Evolutionary conservation across 129 eudicot species (phyloP).

Genomic region (Lonicera japonica): DNA sequence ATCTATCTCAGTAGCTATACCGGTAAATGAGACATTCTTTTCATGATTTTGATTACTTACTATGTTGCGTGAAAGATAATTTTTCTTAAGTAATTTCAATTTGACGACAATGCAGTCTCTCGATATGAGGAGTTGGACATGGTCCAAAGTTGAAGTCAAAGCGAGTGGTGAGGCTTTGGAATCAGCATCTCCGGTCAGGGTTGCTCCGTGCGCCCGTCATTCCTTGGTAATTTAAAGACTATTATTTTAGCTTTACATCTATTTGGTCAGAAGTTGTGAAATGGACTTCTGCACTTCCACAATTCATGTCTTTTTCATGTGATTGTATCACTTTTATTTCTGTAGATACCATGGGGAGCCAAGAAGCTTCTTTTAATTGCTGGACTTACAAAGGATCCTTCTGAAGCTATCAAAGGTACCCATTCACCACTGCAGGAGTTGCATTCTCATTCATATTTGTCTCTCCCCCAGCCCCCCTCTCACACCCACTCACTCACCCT

Average conservation of each 20-base stretch:
- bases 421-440: too few relatives aligned
- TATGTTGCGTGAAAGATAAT: too few relatives aligned
- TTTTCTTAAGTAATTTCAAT: too few relatives aligned
- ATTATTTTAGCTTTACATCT: too few relatives aligned
- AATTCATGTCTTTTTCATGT: slow-evolving; percentile 2
- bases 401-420: slow-evolving; percentile 81
- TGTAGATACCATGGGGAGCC: slow-evolving; percentile 91
- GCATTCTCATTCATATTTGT: slow-evolving; percentile 18
- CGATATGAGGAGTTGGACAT: slow-evolving; percentile 80
- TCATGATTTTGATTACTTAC: too few relatives aligned
- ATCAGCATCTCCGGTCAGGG: slow-evolving; percentile 27
- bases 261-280: too few relatives aligned
- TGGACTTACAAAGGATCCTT: slow-evolving; percentile 94
- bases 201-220: slow-evolving; percentile 86
- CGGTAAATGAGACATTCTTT: too few relatives aligned
- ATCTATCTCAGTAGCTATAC: too few relatives aligned
- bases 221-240: slow-evolving; percentile 48
- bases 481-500: slow-evolving; percentile 3
- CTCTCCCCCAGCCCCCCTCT: too few relatives aligned
- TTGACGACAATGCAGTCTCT: slow-evolving; percentile 63
- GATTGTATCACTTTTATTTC: slow-evolving; percentile 12
- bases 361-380: slow-evolving; percentile 90
- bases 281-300: slow-evolving; percentile 2
- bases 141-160: slow-evolving; percentile 88
- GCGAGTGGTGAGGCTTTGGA: too few relatives aligned